Base-by-base conservation (phyloP, 1,139 yeast species). In the Hyphopichia pseudoburtonii region DNA sequence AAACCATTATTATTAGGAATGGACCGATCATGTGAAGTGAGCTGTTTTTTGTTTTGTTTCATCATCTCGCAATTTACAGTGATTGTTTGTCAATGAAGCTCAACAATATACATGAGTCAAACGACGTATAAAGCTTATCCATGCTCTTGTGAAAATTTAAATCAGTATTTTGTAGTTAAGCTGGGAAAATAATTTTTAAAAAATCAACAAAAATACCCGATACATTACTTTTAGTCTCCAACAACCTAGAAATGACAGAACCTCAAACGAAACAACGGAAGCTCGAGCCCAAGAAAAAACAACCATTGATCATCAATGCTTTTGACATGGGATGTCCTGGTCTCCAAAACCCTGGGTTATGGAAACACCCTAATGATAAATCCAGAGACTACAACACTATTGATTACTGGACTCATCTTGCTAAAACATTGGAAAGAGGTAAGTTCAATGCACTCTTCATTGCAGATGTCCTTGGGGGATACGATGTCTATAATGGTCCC, bases 391-490 rank as follows among this genome's bases (percentile, higher is more conserved):
- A 60, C 44, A 60, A 61, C 35, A 63, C 66, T 33, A 55, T 73
- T 24, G 70, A 70, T 30, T 67, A 70, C 49, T 73, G 78, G 78
- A 63, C 61, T 9, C 56, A 70, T 31, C 47, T 72, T 17, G 77
- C 77, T 3, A 60, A 70, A 43, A 38, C 66, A 15, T 58, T 73
- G 32, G 79, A 73, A 43, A 59, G 58, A 37, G 78, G 76, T 3
- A 67, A 72, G 44, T 56, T 73, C 39, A 68, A 69, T 43, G 67
- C 67, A 2, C 43, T 73, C 8, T 73, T 73, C 46, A 52, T 73
- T 39, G 78, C 78, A 28, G 79, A 73, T 52, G 71, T 70, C 3
- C 50, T 72, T 19, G 76, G 76, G 5, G 64, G 66, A 3, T 70
- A 65, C 45, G 74, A 69, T 44, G 72, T 66, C 6, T 69, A 62